These are phyloP conservation scores for Lachnellula occidentalis DNA, from an alignment of 2,329 filamentous ascomycete species.

Conservation along the genomic window DNA sequence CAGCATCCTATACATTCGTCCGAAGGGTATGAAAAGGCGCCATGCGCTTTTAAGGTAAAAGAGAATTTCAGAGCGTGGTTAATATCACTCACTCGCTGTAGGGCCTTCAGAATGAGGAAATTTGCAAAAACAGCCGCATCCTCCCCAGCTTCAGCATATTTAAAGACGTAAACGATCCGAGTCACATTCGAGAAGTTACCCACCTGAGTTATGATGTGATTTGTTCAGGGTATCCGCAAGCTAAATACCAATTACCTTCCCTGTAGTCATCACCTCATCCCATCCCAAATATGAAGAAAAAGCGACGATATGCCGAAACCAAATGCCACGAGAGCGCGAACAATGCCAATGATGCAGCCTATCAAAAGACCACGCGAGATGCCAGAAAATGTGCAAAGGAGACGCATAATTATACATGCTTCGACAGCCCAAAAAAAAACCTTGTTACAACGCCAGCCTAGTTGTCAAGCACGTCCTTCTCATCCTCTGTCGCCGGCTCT, in stretches of 20 bases:
- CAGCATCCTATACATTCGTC: too few species aligned
- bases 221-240: not conserved
- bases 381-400: constrained; percentile 1
- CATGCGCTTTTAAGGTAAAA: too few species aligned
- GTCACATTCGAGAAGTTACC: not conserved
- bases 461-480: constrained; percentile 29
- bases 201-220: not conserved
- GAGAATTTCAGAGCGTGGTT: too few species aligned
- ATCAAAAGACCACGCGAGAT: constrained; percentile 6
- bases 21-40: too few species aligned
- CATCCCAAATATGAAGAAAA: not conserved
- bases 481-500: constrained; percentile 27
- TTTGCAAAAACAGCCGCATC: too few species aligned
- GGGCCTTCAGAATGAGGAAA: too few species aligned
- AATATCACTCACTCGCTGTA: too few species aligned
- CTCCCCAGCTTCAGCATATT: too few species aligned
- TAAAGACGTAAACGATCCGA: not conserved
- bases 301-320: not conserved
- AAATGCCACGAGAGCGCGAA: not conserved
- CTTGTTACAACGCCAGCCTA: constrained; percentile 14
- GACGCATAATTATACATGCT: constrained; percentile 16
- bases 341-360: constrained; percentile 1
- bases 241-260: not conserved
- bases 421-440: constrained; percentile 2
- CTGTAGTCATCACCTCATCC: not conserved